phyloP scores from a whole-genome alignment of 768 basidiomycete genomes.

The Phylloporus sp. region DNA sequence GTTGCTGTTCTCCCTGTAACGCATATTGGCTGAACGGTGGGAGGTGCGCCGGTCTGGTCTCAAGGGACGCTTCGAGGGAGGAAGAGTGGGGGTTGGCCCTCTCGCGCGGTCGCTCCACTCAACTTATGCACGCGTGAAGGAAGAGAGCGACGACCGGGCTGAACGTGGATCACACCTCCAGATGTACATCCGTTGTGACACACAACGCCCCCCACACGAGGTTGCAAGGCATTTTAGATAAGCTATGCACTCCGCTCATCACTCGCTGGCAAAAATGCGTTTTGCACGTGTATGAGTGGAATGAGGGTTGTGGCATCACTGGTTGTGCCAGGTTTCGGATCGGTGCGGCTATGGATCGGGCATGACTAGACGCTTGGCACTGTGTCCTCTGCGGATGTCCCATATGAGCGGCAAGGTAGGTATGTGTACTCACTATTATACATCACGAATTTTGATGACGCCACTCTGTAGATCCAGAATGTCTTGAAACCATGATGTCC shows the following conservation, averaged over 20 bases:
- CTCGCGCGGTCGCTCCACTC: neutral
- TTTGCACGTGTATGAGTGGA: constrained; percentile 19
- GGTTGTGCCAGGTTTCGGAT: neutral
- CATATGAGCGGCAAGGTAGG: neutral
- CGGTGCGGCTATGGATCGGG: constrained; percentile 13
- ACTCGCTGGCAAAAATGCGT: constrained; percentile 15
- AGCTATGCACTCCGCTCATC: constrained; percentile 19
- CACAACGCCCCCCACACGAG: constrained; percentile 26
- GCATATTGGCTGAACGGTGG: constrained; percentile 13
- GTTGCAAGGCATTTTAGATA: constrained; percentile 26
- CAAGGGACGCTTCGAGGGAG: neutral
- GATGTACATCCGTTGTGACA: constrained; percentile 11
- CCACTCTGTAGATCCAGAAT: neutral
- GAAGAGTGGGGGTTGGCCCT: neutral
- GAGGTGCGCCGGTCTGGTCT: neutral
- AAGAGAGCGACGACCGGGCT: neutral
- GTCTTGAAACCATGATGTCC: neutral
- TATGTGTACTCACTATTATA: neutral
- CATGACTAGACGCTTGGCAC: neutral
- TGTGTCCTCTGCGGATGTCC: neutral
- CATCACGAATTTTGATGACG: neutral
- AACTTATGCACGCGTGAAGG: neutral
- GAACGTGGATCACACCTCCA: constrained; percentile 5
- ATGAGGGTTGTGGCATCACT: constrained; percentile 5
- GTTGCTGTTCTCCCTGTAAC: constrained; percentile 24